These are phyloP conservation scores for Astrocystis sublimbata DNA, from an alignment of 495 filamentous ascomycete species.

Conservation along the genomic window DNA sequence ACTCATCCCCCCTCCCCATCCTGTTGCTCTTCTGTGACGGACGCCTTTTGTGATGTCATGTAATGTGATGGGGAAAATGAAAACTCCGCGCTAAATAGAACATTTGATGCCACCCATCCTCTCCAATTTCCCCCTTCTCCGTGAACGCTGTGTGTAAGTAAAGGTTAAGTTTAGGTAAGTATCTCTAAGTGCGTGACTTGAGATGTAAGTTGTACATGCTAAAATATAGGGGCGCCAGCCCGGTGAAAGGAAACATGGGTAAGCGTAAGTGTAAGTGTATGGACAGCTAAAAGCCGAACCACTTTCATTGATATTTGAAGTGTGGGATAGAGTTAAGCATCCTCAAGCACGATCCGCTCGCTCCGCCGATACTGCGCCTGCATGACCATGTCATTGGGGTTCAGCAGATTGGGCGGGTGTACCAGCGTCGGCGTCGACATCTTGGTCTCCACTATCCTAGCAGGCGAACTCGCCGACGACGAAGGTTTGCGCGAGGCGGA, in stretches of 20 bases:
- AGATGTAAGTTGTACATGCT: conserved; percentile 1
- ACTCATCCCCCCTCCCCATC: neutral
- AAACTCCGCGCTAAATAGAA: conserved; percentile 22
- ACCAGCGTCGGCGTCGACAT: conserved; percentile 38
- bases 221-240: neutral
- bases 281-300: too few species aligned
- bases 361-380: conserved; percentile 44
- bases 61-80: too few species aligned
- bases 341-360: conserved; percentile 50
- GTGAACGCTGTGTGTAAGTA: too few species aligned
- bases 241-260: neutral
- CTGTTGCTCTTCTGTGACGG: too few species aligned
- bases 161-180: too few species aligned
- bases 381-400: conserved; percentile 9
- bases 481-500: conserved; percentile 15
- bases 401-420: conserved; percentile 23
- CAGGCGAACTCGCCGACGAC: conserved; percentile 27
- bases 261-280: conserved; percentile 11
- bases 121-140: neutral
- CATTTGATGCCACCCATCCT: neutral
- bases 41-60: too few species aligned
- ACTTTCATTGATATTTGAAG: too few species aligned
- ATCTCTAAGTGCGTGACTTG: neutral
- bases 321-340: conserved; percentile 23
- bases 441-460: conserved; percentile 41